Base-by-base conservation (phyloP, 73 alveolate genomes). In the Paramecium tetraurelia region DNA sequence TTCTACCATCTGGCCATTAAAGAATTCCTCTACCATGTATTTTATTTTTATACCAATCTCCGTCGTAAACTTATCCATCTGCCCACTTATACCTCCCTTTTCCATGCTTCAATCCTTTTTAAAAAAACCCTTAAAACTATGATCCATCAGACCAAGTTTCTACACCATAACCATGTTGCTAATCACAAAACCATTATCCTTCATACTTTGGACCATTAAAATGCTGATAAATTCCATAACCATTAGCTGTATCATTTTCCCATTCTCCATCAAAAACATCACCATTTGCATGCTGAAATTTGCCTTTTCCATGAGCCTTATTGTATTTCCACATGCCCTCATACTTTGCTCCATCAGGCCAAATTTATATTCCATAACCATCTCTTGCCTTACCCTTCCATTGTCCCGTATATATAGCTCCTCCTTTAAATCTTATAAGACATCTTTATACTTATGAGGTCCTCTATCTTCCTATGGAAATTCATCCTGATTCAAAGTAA, bases 11-110 rank as follows among this genome's bases (percentile, higher is more conserved):
- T 5, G 92, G 92, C 53, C 97, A 95, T 41, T 96, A 92, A 2
- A 89, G 92, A 31, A 68, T 80, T 53, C 96, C 96, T 75, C 76
- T 69, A 43, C 96, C 96, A 27, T 93, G 92, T 35, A 93, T 86
- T 83, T 84, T 92, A 83, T 76, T 95, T 38, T 96, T 93, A 84
- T 85, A 92, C 98, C 99, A 95, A 85, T 95, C 93, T 43, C 99
- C 99, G 43, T 93, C 96, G 92, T 96, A 96, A 86, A 63, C 87
- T 22, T 92, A 86, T 31, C 97, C 97, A 93, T 95, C 97, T 20
- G 50, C 92, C 97, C 97, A 95, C 41, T 89, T 95, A 90, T 80
- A 93, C n/a, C n/a, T 75, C 14, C 95, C 95, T 59, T 68, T 75
- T 16, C 96, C 96, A 69, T 93, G 59, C 38, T 85, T 93, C n/a